Evolutionary conservation across 495 filamentous ascomycete genomes (phyloP).

Genomic region (Chaetomium cochliodes): DNA sequence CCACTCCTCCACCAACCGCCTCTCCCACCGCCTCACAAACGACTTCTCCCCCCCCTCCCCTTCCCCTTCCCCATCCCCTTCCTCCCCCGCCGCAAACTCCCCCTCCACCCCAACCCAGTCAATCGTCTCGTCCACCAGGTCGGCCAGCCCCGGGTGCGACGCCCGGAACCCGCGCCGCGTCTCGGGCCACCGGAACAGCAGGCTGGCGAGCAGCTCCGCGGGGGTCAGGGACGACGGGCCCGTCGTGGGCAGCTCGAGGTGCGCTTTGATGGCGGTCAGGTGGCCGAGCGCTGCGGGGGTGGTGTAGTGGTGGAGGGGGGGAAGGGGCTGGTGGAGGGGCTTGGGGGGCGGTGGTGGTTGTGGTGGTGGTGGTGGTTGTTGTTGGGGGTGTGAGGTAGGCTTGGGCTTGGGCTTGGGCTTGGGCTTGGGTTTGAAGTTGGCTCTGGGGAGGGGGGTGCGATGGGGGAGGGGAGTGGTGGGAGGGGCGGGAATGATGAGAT

Average conservation of each 20-base stretch:
- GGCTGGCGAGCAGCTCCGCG: not conserved
- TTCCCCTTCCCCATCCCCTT: too few species aligned
- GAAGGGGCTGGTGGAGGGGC: not conserved
- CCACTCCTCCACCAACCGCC: not conserved
- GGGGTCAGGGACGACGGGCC: not conserved
- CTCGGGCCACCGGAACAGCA: slow-evolving; percentile 1
- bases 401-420: not conserved
- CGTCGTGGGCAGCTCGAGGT: not conserved
- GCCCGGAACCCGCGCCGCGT: not conserved
- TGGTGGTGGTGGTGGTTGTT: too few species aligned
- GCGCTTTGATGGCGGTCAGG: not conserved
- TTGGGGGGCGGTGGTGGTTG: not conserved
- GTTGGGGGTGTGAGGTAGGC: not conserved
- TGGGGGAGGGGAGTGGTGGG: too few species aligned
- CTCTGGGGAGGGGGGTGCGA: too few species aligned
- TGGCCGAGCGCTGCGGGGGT: not conserved
- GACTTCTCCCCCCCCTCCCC: too few species aligned
- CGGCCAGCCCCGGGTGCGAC: not conserved
- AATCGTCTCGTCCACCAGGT: not conserved
- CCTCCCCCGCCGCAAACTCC: not conserved
- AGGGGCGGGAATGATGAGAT: not conserved
- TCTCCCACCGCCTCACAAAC: not conserved
- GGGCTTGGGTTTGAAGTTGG: too few species aligned
- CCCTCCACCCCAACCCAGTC: slow-evolving; percentile 13
- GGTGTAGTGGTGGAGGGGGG: slow-evolving; percentile 1